phyloP scores from a whole-genome alignment of 441 rosid species.

The Pelargonium fulgidum region DNA sequence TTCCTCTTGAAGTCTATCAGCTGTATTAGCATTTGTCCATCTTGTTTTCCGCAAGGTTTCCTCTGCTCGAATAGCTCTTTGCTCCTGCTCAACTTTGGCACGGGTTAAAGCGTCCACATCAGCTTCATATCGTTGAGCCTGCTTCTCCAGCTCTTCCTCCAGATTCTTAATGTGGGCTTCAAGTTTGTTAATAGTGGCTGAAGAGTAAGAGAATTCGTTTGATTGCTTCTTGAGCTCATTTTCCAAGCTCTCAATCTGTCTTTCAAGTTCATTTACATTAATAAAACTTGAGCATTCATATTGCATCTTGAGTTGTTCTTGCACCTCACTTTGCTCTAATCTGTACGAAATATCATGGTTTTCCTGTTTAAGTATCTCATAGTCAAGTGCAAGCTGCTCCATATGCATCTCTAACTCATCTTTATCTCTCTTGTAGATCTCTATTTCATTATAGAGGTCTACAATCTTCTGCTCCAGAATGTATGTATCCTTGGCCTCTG shows the following conservation, averaged over 20 bases:
- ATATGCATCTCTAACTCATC: conserved; percentile 78
- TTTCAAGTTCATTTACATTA: conserved; percentile 25
- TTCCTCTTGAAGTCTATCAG: conserved; percentile 70
- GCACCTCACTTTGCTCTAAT: conserved; percentile 74
- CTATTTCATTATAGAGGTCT: conserved; percentile 66
- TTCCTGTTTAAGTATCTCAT: conserved; percentile 83
- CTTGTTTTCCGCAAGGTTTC: conserved; percentile 58
- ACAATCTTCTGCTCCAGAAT: conserved; percentile 57
- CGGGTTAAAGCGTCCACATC: conserved; percentile 49
- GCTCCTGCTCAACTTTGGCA: conserved; percentile 73
- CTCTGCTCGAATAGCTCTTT: conserved; percentile 73
- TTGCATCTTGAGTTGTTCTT: conserved; percentile 68
- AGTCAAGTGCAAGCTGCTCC: conserved; percentile 90
- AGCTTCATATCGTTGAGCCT: conserved; percentile 42
- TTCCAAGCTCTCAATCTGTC: conserved; percentile 42
- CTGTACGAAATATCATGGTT: conserved; percentile 58
- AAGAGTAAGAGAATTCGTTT: conserved; percentile 37
- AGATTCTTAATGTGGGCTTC: conserved; percentile 41
- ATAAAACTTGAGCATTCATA: conserved; percentile 49
- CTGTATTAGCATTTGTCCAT: conserved; percentile 59
- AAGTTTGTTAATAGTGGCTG: conserved; percentile 45
- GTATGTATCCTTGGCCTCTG: conserved; percentile 50
- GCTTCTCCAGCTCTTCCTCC: conserved; percentile 69
- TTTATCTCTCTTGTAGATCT: conserved; percentile 65
- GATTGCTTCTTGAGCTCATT: conserved; percentile 45